phyloP scores from a whole-genome alignment of 768 basidiomycete genomes.

The Amanita exitialis region DNA sequence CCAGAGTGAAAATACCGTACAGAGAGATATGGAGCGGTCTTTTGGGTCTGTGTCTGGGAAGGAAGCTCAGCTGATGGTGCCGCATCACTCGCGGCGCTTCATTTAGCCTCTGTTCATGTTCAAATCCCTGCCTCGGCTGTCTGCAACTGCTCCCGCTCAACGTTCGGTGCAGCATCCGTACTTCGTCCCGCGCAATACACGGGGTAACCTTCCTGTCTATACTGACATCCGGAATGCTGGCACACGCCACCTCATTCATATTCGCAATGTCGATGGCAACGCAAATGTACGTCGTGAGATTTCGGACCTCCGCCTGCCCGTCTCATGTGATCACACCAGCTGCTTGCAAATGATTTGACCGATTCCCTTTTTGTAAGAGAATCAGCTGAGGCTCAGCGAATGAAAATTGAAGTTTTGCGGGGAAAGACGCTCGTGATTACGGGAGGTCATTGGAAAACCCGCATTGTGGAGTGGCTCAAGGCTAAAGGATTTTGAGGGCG shows the following conservation, averaged over 20 bases:
- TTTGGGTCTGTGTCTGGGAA: too few relatives aligned
- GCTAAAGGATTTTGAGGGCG: constrained; percentile 49
- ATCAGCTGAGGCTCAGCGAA: constrained; percentile 35
- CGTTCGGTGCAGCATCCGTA: constrained; percentile 27
- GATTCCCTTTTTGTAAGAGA: constrained; percentile 36
- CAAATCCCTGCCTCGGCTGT: background rate
- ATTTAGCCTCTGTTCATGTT: background rate
- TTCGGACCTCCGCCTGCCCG: constrained; percentile 3
- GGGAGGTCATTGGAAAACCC: constrained; percentile 54
- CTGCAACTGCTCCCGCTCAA: background rate
- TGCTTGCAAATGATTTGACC: constrained; percentile 47
- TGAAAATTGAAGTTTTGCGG: constrained; percentile 37
- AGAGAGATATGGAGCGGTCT: too few relatives aligned
- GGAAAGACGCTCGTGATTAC: constrained; percentile 47
- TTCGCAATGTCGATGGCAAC: constrained; percentile 64
- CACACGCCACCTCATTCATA: constrained; percentile 43
- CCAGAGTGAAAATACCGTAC: too few relatives aligned
- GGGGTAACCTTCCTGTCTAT: constrained; percentile 66
- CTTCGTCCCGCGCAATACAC: constrained; percentile 55
- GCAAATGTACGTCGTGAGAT: constrained; percentile 33
- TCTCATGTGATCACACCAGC: constrained; percentile 25
- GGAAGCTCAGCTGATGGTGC: too few relatives aligned
- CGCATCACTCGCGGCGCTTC: background rate
- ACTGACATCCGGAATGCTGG: constrained; percentile 62
- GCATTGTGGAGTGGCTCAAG: constrained; percentile 54